Evolutionary conservation across 2,329 filamentous ascomycete species (phyloP), one percentile per base, ranked within the genome.

Genomic region (Metarhizium album): DNA sequence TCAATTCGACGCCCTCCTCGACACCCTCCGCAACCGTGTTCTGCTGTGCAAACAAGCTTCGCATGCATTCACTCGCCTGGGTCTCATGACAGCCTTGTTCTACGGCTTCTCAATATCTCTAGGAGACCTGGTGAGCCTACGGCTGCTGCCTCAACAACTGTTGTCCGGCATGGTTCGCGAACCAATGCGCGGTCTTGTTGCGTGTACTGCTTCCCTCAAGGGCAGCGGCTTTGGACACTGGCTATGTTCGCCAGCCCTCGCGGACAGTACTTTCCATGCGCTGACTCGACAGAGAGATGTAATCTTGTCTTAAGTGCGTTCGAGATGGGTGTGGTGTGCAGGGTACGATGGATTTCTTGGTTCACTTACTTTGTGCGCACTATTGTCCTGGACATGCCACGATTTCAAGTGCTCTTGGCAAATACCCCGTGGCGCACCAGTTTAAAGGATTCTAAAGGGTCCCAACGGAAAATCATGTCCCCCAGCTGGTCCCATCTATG

Each of bases 81-180:
- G 76, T 1, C 73, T 79, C 42, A 72, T 83, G 47, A 77, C 46
- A 79, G 75, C 2, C 71, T 78, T 31, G 70, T 70, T 3, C 68
- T 80, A 20, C 72, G 79, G 0, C 73, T 83, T 16, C 79, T 79
- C 0, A 82, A 78, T 0, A 74, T 83, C 18, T 76, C 76, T 0
- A 76, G 83, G 2, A 70, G 80, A 7, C 75, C 78, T 0, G 79
- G 79, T 2, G 71, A 69, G 31, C 79, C 79, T 0, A 78, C 78
- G 3, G 74, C 74, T 1, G 79, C 80, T 0, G 79, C 79, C 2
- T 78, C 74, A 5, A 76, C 5, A 73, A 0, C 83, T 82, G 58
- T 70, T 80, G 3, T 78, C 70, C 4, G 79, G 79, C 2, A 81
- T 83, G 59, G 75, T 83, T 48, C 70, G 80, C 13, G 79, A 83